phyloP scores from a whole-genome alignment of 768 basidiomycete genomes.

The Lactarius pseudohatsudake region DNA sequence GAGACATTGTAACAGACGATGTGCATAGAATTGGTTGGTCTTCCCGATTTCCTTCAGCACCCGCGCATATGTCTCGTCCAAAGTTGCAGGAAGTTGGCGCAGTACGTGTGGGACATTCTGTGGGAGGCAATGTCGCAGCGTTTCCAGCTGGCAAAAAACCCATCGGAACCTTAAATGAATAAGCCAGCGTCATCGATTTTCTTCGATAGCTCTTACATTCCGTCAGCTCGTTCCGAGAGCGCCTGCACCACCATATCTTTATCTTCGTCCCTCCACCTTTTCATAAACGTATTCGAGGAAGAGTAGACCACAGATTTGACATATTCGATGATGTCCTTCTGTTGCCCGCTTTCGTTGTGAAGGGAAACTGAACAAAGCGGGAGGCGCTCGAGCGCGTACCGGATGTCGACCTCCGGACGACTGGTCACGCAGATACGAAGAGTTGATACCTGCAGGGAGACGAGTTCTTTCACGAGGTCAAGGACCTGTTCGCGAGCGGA shows the following conservation, averaged over 20 bases:
- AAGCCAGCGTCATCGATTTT: background rate
- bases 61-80: background rate
- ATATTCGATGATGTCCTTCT: background rate
- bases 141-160: background rate
- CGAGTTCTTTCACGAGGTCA: background rate
- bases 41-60: background rate
- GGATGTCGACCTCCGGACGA: background rate
- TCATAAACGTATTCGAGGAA: background rate
- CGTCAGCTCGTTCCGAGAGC: background rate
- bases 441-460: background rate
- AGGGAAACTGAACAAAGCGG: background rate
- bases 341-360: background rate
- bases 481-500: background rate
- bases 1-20: background rate
- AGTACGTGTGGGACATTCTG: background rate
- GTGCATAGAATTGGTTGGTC: background rate
- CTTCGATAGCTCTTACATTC: background rate
- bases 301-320: background rate
- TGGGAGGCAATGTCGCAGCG: background rate
- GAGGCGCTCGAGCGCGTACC: background rate
- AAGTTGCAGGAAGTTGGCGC: background rate
- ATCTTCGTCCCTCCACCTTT: background rate
- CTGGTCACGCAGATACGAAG: background rate
- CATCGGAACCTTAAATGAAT: background rate
- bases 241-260: background rate